Percentiles rank a stretch among this genome's conserved stretches.
Conservation (phyloP, 2,329 filamentous ascomycete genomes). For the Massarina eburnea region DNA sequence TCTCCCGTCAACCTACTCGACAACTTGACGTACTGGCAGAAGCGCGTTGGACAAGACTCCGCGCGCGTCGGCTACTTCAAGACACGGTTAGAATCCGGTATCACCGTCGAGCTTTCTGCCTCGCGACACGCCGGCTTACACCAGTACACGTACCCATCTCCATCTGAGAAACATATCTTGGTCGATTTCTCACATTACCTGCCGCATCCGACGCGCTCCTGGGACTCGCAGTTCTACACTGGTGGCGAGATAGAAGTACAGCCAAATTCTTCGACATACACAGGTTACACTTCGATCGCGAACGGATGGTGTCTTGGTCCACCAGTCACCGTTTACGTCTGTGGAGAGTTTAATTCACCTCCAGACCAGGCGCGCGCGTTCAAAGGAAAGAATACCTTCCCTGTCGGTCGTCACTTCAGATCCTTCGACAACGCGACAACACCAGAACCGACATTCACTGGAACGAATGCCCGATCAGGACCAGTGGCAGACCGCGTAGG, state of each 20-base stretch:
- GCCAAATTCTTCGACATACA: conserved; percentile 30
- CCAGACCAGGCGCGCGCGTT: conserved; percentile 30
- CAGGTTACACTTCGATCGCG: conserved; percentile 37
- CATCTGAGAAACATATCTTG: conserved; percentile 46
- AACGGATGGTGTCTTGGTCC: conserved; percentile 43
- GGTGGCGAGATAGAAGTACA: conserved; percentile 40
- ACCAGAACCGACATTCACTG: conserved; percentile 32
- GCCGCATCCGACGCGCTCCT: conserved; percentile 34
- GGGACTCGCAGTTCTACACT: conserved; percentile 41
- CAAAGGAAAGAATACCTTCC: conserved; percentile 42
- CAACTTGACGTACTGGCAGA: conserved; percentile 48
- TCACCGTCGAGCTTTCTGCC: conserved; percentile 40
- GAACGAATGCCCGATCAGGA: conserved; percentile 29
- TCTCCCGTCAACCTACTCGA: conserved; percentile 46
- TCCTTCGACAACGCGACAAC: conserved; percentile 33
- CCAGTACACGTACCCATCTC: conserved; percentile 41
- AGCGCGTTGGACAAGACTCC: conserved; percentile 32
- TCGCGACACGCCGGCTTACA: conserved; percentile 42
- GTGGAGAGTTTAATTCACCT: conserved; percentile 35
- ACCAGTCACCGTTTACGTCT: conserved; percentile 39
- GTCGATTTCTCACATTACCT: conserved; percentile 53
- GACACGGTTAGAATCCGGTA: conserved; percentile 37
- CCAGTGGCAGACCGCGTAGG: conserved; percentile 50
- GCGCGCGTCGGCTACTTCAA: conserved; percentile 42
- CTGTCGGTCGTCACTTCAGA: conserved; percentile 35